Evolutionary conservation across 805 yeast species (phyloP).

Genomic region (Danielozyma ontarioensis): DNA sequence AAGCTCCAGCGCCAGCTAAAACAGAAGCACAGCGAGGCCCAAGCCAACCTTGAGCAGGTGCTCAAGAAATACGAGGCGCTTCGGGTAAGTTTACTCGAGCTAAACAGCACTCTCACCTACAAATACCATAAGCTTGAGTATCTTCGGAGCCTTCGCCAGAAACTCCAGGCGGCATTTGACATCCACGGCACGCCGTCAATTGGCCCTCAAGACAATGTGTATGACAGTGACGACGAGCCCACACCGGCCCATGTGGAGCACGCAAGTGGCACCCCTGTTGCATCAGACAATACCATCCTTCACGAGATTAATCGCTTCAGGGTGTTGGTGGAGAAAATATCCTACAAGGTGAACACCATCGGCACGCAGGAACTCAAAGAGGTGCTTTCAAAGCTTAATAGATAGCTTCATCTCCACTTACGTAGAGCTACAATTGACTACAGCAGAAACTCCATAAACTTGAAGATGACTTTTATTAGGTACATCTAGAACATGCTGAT

Average conservation of each 20-base stretch:
- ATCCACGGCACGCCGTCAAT: neutral
- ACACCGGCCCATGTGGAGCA: too few species aligned
- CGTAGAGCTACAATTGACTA: too few species aligned
- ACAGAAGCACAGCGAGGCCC: too few species aligned
- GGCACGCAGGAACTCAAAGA: neutral
- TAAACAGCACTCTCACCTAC: conserved; percentile 18
- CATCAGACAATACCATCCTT: neutral
- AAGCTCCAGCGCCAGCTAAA: too few species aligned
- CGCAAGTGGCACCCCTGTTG: too few species aligned
- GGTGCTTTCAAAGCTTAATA: too few species aligned
- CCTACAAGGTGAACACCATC: conserved; percentile 3
- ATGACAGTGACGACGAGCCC: conserved; percentile 20
- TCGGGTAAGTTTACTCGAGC: conserved; percentile 10
- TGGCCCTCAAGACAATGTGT: conserved; percentile 1
- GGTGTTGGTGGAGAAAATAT: conserved; percentile 21
- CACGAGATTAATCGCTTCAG: conserved; percentile 22
- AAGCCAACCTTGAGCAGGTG: neutral
- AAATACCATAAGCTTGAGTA: conserved; percentile 26
- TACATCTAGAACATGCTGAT: too few species aligned
- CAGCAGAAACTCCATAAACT: too few species aligned
- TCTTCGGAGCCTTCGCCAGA: conserved; percentile 10
- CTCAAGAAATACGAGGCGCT: conserved; percentile 16
- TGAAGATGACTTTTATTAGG: too few species aligned
- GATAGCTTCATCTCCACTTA: too few species aligned
- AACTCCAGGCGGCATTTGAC: conserved; percentile 3